Percentiles rank a stretch among this genome's conserved stretches.
phyloP scores from a whole-genome alignment of 2,329 filamentous ascomycete species.

The Colletotrichum spaethianum region DNA sequence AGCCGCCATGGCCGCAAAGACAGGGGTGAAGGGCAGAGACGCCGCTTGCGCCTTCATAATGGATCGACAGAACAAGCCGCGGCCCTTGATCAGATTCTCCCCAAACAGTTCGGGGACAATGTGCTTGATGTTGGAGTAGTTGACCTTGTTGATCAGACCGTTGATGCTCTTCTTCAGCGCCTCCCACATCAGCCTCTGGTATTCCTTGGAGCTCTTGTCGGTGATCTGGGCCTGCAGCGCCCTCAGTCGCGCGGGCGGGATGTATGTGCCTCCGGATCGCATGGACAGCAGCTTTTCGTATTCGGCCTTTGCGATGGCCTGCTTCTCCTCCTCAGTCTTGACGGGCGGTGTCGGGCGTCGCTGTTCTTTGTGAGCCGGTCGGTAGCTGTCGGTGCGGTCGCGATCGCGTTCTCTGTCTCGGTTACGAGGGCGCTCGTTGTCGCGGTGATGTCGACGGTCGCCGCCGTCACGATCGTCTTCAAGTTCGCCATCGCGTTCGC shows the following conservation, averaged over 20 bases:
- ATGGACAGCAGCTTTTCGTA: conserved; percentile 93
- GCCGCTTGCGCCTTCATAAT: conserved; percentile 99
- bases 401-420: conserved; percentile 49
- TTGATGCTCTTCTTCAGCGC: conserved; percentile 99
- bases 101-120: conserved; percentile 96
- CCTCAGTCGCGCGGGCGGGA: conserved; percentile 90
- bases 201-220: conserved; percentile 96
- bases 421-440: conserved; percentile 43
- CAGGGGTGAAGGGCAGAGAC: conserved; percentile 94
- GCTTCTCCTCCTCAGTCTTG: conserved; percentile 84
- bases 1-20: conserved; percentile 95
- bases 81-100: conserved; percentile 92
- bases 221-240: conserved; percentile 97
- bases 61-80: conserved; percentile 93
- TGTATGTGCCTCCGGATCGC: conserved; percentile 96
- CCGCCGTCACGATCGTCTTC: conserved; percentile 56
- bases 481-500: conserved; percentile 39
- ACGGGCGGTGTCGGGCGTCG: conserved; percentile 56
- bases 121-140: conserved; percentile 96
- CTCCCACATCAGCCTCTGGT: conserved; percentile 99
- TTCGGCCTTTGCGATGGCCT: conserved; percentile 90
- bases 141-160: conserved; percentile 98
- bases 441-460: conserved; percentile 59
- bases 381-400: conserved; percentile 66
- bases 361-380: conserved; percentile 53